Percentiles rank a stretch among this genome's conserved stretches.
These are phyloP conservation scores for Haplosporangium sp. DNA, from an alignment of 371 early-diverging fungal genomes.

Conservation along the genomic window DNA sequence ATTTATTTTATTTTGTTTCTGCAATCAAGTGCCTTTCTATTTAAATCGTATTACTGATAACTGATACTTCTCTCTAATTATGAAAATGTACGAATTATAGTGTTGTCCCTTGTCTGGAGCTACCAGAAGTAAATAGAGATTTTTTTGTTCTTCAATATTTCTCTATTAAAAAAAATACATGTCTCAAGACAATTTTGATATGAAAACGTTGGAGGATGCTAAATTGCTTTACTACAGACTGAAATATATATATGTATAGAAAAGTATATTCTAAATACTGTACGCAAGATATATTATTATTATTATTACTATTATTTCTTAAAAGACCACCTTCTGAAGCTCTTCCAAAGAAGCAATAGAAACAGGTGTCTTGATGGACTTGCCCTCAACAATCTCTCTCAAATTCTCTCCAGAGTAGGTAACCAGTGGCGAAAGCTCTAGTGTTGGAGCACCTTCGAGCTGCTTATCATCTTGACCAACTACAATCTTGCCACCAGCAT, in stretches of 20 bases:
- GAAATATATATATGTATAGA: no score
- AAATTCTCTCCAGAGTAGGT: slow-evolving; percentile 95
- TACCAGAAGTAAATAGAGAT: slow-evolving; percentile 62
- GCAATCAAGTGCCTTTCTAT: neutral
- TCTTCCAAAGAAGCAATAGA: slow-evolving; percentile 33
- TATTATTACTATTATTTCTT: neutral
- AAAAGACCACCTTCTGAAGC: slow-evolving; percentile 39
- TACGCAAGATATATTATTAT: no score
- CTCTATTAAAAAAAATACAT: slow-evolving; percentile 3
- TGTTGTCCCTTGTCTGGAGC: slow-evolving; percentile 63
- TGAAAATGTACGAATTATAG: neutral
- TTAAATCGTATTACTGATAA: no score
- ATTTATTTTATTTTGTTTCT: no score
- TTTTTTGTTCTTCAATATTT: slow-evolving; percentile 15
- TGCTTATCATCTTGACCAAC: slow-evolving; percentile 66
- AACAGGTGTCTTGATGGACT: slow-evolving; percentile 50
- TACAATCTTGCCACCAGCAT: slow-evolving; percentile 85
- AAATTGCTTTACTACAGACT: no score
- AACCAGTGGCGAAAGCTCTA: slow-evolving; percentile 94
- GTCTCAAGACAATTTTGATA: neutral
- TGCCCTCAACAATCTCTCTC: slow-evolving; percentile 52
- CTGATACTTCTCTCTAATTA: neutral
- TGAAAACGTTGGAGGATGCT: no score
- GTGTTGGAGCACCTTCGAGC: slow-evolving; percentile 57
- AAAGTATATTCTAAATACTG: no score